Percentiles rank a stretch among this genome's conserved stretches.
These are phyloP conservation scores for Backusella psychrophila DNA, from an alignment of 192 early-diverging fungal genomes.

Conservation along the genomic window DNA sequence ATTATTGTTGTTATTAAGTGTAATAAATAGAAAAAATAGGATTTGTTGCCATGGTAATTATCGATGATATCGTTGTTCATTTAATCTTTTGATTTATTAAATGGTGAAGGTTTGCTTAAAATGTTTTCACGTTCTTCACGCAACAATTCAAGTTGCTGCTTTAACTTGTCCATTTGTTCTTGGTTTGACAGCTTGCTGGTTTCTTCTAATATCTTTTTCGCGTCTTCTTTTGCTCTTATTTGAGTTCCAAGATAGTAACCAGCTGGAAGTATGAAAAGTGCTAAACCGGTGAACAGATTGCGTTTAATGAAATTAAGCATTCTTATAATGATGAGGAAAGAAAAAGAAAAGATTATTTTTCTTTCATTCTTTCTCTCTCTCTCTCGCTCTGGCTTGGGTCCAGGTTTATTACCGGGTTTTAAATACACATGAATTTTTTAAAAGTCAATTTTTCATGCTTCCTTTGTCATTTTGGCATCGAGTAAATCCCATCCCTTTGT, in stretches of 20 bases:
- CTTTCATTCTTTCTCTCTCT: not conserved
- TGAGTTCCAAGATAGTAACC: not conserved
- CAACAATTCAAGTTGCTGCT: not conserved
- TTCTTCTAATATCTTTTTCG: not conserved
- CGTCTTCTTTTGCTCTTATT: not conserved
- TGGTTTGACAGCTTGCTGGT: not conserved
- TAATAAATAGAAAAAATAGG: not conserved
- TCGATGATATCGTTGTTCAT: not conserved
- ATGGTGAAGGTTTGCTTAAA: not conserved
- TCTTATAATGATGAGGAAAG: not conserved
- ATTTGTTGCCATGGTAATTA: not conserved
- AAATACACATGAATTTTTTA: not conserved
- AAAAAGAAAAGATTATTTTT: not conserved
- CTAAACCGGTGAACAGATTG: not conserved
- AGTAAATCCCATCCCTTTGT: too few species aligned
- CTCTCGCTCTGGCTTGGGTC: not conserved
- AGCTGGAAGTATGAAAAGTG: not conserved
- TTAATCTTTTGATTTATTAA: constrained; percentile 4
- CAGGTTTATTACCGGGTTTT: not conserved
- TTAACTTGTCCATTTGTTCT: not conserved
- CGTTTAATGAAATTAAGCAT: constrained; percentile 8
- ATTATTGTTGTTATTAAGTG: not conserved
- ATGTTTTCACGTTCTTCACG: not conserved
- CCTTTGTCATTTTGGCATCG: too few species aligned
- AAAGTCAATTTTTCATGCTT: not conserved